Conservation (phyloP, 73 alveolate species). For the Paramecium sonneborni region DNA sequence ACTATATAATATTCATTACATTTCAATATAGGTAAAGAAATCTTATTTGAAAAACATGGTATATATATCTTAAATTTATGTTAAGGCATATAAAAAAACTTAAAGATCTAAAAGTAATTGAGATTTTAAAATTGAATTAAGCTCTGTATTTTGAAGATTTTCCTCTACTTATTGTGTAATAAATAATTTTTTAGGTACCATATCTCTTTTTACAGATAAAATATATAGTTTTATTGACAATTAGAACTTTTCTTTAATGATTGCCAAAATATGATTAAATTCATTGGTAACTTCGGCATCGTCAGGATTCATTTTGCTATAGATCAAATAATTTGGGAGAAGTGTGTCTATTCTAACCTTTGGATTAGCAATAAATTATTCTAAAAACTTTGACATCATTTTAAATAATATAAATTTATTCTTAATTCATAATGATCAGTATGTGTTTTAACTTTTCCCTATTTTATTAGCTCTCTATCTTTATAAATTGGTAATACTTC, state of each 20-base stretch:
- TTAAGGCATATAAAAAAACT: slow-evolving; percentile 4
- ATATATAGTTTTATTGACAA: background rate
- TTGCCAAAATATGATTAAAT: background rate
- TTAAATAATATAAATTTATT: background rate
- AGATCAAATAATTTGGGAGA: slow-evolving; percentile 25
- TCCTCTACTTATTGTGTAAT: background rate
- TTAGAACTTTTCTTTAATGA: background rate
- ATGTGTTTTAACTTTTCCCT: background rate
- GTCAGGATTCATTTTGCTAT: background rate
- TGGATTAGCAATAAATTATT: slow-evolving; percentile 5
- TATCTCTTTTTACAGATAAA: background rate
- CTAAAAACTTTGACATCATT: background rate
- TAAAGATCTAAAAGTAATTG: slow-evolving; percentile 12
- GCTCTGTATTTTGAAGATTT: background rate
- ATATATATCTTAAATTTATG: background rate
- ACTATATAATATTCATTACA: background rate
- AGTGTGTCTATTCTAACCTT: background rate
- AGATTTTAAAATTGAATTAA: background rate
- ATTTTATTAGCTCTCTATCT: background rate
- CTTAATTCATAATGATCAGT: background rate
- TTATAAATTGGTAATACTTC: background rate
- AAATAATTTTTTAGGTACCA: background rate
- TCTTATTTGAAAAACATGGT: slow-evolving; percentile 3
- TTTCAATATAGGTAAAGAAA: background rate
- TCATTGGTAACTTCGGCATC: background rate